Evolutionary conservation across 805 yeast genomes (phyloP), one percentile per base, ranked within the genome.

Genomic region (Crinitomyces ghanaensis): DNA sequence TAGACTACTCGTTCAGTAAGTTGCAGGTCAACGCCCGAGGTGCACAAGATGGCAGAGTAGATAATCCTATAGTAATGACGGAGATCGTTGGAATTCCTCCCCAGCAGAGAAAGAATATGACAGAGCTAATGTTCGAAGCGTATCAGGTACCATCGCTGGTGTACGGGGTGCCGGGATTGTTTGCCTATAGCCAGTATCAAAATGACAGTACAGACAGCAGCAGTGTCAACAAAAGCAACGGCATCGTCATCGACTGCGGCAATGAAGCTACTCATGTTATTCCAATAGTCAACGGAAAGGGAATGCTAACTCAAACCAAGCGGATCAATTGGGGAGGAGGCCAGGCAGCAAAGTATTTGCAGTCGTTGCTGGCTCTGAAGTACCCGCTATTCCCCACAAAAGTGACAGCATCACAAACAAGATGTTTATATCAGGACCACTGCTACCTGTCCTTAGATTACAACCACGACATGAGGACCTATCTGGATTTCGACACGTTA

Each of bases 301-400:
- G 93, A 0, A 43, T 75, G 2, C 53, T 83, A 35, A 59, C 68
- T 18, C 77, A 76, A 37, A 62, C 85, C 6, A 85, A 84, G 48
- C 65, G 97, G 48, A 72, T 91, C 24, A 84, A 83, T 50, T 83
- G 91, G 83, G 97, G 97, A 39, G 97, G 95, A 7, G 70, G 72
- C 40, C 80, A 72, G 28, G 68, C 86, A 1, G 70, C 67, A 19
- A 72, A 68, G 25, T 86, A 68, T 45, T 53, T 91, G 50, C 68
- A 66, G 37, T 68, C 65, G 43, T 65, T 78, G 22, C 57, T 91
- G 31, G 66, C 74, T 2, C 62, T 91, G 49, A 91, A 91, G 53
- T 91, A 91, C 55, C 97, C 98, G 1, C 78, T 74, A 45, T 91
- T 86, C 54, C 97, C 98, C 4, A 60, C 81, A 2, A 78, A 74